Conservation (phyloP, 495 filamentous ascomycete genomes). For the Penicillium verhagenii region DNA sequence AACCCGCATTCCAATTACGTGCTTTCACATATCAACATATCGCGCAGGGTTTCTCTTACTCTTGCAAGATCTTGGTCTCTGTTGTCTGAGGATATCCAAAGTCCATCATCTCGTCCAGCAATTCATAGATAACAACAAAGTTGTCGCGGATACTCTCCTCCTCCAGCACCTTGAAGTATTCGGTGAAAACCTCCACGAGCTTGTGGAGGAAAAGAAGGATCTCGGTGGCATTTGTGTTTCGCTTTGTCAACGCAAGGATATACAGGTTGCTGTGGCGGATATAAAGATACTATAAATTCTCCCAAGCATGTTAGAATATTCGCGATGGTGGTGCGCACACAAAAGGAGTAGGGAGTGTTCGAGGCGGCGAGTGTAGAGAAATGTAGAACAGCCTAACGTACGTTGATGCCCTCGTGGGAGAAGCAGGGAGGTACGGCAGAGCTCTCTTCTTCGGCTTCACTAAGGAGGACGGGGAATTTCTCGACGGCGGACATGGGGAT, state of each 20-base stretch:
- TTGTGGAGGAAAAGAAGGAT: constrained; percentile 98
- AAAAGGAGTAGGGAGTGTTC: constrained; percentile 17
- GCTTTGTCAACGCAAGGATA: constrained; percentile 95
- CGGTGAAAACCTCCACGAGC: constrained; percentile 97
- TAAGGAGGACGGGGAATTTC: constrained; percentile 94
- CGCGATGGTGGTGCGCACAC: constrained; percentile 8
- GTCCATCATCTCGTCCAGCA: constrained; percentile 99
- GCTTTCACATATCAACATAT: background rate
- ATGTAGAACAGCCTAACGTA: constrained; percentile 41
- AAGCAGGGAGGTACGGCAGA: constrained; percentile 98
- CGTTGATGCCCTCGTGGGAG: constrained; percentile 98
- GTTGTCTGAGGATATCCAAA: constrained; percentile 99
- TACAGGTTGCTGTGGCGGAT: constrained; percentile 99
- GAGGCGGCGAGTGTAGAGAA: background rate
- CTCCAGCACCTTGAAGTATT: constrained; percentile 99
- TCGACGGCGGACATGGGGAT: constrained; percentile 99
- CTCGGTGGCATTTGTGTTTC: constrained; percentile 98
- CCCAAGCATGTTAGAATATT: constrained; percentile 13
- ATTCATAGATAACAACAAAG: constrained; percentile 98
- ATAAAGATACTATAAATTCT: constrained; percentile 82
- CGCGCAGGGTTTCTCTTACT: constrained; percentile 46
- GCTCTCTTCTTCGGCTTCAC: constrained; percentile 98
- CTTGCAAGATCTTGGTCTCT: constrained; percentile 97
- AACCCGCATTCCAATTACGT: background rate
- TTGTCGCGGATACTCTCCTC: constrained; percentile 99